Evolutionary conservation across 78 protist species (phyloP), one percentile per base, ranked within the genome.

Genomic region (Dictyostelium purpureum): DNA sequence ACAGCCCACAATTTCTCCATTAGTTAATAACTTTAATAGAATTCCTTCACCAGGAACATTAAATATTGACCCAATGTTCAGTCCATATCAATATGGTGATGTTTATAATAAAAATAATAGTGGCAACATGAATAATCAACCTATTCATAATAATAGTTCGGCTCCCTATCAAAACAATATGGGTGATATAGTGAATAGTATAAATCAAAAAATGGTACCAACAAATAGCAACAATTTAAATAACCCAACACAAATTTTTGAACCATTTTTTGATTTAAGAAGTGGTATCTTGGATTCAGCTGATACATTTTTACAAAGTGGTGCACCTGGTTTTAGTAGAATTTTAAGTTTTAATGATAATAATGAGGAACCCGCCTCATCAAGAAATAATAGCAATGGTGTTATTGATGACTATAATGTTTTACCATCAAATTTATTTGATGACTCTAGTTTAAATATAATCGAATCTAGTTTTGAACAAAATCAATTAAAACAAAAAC

Each of bases 401-500:
- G 24, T 24, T 56, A 56, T 24, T 56, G 24, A 6, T 1, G 24
- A 1, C 24, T n/a, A 54, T 54, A 54, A n/a, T n/a, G 24, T n/a
- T n/a, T n/a, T n/a, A n/a, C n/a, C n/a, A n/a, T n/a, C n/a, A n/a
- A n/a, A n/a, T n/a, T n/a, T 40, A 21, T 67, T 67, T 37, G 43
- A 40, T 40, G 49, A 67, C 11, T 67, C 75, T 1, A 38, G 21
- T 67, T 12, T 67, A 19, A 49, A 67, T 67, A 69, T 69, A 9
- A 69, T 40, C 33, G 40, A 69, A 42, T 40, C 38, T 6, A 69
- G 76, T n/a, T 69, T 69, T 69, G 76, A 40, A 35, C 76, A 69
- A 69, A 33, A 67, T 6, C 75, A 67, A 67, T n/a, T 9, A 67
- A 43, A 14, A 67, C 54, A 0, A 33, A 21, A 37, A 67, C 75